phyloP scores from a whole-genome alignment of 2,329 filamentous ascomycete species.

The Periconia sp. region DNA sequence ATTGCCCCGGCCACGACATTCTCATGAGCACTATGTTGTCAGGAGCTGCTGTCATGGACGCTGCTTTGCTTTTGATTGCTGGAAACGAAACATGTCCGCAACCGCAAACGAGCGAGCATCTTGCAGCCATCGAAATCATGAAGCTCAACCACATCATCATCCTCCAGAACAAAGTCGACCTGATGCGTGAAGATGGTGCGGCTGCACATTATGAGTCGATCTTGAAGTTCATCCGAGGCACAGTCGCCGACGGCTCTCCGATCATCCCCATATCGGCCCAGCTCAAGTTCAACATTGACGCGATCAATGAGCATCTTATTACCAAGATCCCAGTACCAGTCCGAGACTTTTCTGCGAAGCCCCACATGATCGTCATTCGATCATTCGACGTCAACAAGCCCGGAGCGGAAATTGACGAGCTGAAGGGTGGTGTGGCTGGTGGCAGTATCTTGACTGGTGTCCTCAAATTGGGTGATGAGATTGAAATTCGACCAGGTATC shows the following conservation, averaged over 20 bases:
- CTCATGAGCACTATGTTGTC: slow-evolving; percentile 99
- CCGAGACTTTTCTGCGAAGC: slow-evolving; percentile 88
- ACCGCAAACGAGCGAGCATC: slow-evolving; percentile 97
- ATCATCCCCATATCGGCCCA: slow-evolving; percentile 97
- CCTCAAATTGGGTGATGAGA: slow-evolving; percentile 95
- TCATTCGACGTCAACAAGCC: slow-evolving; percentile 99
- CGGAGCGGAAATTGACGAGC: slow-evolving; percentile 95
- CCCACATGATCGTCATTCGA: slow-evolving; percentile 99
- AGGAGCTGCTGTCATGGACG: slow-evolving; percentile 99
- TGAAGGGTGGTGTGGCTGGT: slow-evolving; percentile 98
- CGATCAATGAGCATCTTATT: slow-evolving; percentile 94
- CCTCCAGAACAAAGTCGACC: slow-evolving; percentile 98
- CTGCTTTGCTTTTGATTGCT: slow-evolving; percentile 91
- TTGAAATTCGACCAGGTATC: slow-evolving; percentile 98
- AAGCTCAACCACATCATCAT: slow-evolving; percentile 99
- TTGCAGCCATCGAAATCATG: slow-evolving; percentile 99
- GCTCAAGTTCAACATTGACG: slow-evolving; percentile 99
- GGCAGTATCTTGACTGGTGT: slow-evolving; percentile 96
- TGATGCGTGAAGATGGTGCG: slow-evolving; percentile 96
- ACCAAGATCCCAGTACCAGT: slow-evolving; percentile 91
- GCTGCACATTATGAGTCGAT: slow-evolving; percentile 96
- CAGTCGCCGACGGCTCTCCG: slow-evolving; percentile 90
- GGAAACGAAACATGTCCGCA: slow-evolving; percentile 99
- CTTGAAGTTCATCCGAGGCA: slow-evolving; percentile 94
- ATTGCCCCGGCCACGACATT: slow-evolving; percentile 99